Conservation (phyloP, 2,329 filamentous ascomycete genomes). For the Aspergillus hortae region DNA sequence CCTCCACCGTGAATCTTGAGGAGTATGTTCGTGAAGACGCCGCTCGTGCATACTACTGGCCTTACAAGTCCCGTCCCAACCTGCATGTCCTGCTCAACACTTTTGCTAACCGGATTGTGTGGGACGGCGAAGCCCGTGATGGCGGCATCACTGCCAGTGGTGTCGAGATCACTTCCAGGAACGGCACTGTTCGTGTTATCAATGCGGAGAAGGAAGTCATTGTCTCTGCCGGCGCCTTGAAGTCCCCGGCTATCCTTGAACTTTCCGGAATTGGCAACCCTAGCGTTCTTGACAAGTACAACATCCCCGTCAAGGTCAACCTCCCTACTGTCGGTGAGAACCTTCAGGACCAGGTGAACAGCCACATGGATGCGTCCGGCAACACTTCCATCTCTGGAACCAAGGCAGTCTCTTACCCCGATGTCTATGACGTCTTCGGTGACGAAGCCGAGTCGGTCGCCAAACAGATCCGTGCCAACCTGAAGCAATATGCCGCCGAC, state of each 20-base stretch:
- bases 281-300: conserved; percentile 22
- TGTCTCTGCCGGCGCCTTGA: conserved; percentile 56
- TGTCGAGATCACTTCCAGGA: conserved; percentile 2
- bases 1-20: conserved; percentile 39
- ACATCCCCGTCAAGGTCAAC: conserved; percentile 26
- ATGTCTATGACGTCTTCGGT: conserved; percentile 8
- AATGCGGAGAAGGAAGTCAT: conserved; percentile 51
- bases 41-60: conserved; percentile 48
- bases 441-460: conserved; percentile 5
- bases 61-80: conserved; percentile 40
- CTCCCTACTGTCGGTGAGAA: conserved; percentile 43
- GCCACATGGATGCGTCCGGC: neutral
- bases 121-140: conserved; percentile 31
- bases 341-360: conserved; percentile 11
- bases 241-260: conserved; percentile 56
- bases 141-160: conserved; percentile 14
- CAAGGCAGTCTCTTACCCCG: conserved; percentile 4
- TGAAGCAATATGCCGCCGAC: conserved; percentile 17
- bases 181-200: conserved; percentile 6
- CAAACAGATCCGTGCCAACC: conserved; percentile 2
- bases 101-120: conserved; percentile 39
- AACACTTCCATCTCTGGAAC: conserved; percentile 1
- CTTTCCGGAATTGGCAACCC: conserved; percentile 56
- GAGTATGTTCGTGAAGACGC: conserved; percentile 45
- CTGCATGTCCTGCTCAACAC: conserved; percentile 44